Evolutionary conservation across 2,329 filamentous ascomycete genomes (phyloP), one percentile per base, ranked within the genome.

Genomic region (Colletotrichum musae): DNA sequence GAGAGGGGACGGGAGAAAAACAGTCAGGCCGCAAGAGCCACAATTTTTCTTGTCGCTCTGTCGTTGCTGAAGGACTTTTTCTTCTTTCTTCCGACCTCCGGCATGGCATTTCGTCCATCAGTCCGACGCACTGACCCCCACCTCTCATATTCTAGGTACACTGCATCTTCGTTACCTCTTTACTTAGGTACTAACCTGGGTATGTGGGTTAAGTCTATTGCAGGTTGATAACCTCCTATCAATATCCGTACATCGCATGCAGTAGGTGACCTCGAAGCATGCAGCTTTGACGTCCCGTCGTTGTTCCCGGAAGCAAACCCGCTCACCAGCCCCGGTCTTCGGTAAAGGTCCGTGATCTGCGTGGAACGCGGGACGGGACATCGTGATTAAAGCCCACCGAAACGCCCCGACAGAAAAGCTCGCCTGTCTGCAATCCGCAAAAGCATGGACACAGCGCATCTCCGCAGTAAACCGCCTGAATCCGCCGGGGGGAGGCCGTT

Each of bases 311-410:
- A 43, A 43, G 41, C 13, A 43, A 43, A 41, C 47, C 47, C 15
- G 16, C 21, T 39, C n/a, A 9, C 13, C 36, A 15, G 13, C 15
- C 16, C 24, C 32, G 2, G 3, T 18, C 28, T 7, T 39, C 21
- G 47, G 39, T 26, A n/a, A 53, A 32, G 26, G 32, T 57, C 53
- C 24, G 39, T 26, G 18, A 28, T 36, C 21, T 39, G 16, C 18
- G 28, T 21, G 32, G 47, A n/a, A 15, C 24, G 5, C n/a, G 24
- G 21, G 16, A 64, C 51, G 45, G 64, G 21, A n/a, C 21, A 51
- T 39, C 21, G 15, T 54, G 24, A 52, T 43, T 36, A 12, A 36
- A 50, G 47, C 58, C 56, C 39, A 58, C 65, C 39, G 51, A 57
- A 15, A 50, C 5, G 6, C 21, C n/a, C 43, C 57, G n/a, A 7